Evolutionary conservation across 768 basidiomycete genomes (phyloP), one percentile per base, ranked within the genome.

Genomic region (Rhizopogon roseolus): DNA sequence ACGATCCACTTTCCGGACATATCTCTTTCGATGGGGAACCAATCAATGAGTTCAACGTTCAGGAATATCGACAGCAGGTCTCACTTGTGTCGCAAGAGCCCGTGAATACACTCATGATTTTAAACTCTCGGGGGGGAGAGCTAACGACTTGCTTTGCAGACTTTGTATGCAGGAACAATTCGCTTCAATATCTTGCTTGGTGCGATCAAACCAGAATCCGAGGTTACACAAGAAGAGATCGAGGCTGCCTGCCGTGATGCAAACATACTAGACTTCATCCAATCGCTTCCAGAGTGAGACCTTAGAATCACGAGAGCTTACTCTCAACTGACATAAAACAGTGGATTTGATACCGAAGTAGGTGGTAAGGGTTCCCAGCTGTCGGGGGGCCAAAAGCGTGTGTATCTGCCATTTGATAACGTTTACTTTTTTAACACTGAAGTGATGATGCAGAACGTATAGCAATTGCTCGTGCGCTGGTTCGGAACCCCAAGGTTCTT

Each of bases 61-160:
- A 89, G 59, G 88, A 89, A 52, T 98, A 95, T 76, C 83, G 95
- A 55, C 87, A 90, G 65, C 80, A 93, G 44, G 81, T 97, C 38
- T 88, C 93, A 1, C 74, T 97, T 25, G 94, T 98, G 22, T 96
- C 93, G 43, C 95, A 98, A 68, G 90, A 92, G 59, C 90, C 90
- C 37, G 66, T 67, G 16, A 42, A 64, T 66, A 50, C 27, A 54
- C 7, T 28, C 54, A 37, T 54, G 57, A n/a, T 7, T 3, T 34
- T 59, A 56, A 22, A 51, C 52, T 3, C 48, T 17, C 41, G 8
- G 22, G 39, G 44, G 38, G 14, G 37, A n/a, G 55, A 22, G 48
- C 50, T 41, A 16, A 28, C 14, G 41, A 13, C 2, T 48, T 17
- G 45, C 41, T 11, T 19, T 54, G 14, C 50, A 73, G 70, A 91